A percentile compares a stretch with the other conserved stretches of the same genome.
Conservation (phyloP, 768 basidiomycete genomes). For the Suillus plorans region DNA sequence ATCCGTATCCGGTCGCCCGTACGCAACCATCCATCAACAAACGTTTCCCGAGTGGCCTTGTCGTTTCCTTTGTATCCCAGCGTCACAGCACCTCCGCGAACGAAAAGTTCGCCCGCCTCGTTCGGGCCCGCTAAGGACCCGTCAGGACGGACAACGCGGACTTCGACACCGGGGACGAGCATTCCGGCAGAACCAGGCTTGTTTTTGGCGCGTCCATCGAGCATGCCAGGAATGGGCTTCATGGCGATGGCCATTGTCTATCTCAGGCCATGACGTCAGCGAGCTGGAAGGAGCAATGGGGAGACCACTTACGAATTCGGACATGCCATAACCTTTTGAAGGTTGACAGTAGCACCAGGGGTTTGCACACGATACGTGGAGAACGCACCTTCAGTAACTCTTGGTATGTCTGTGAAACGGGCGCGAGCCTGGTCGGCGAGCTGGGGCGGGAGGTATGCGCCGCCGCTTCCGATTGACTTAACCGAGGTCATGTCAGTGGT, state of each 20-base stretch:
- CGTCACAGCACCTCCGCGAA: slow-evolving; percentile 48
- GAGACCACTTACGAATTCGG: slow-evolving; percentile 47
- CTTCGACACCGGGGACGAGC: slow-evolving; percentile 58
- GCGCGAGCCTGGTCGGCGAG: slow-evolving; percentile 37
- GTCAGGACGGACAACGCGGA: slow-evolving; percentile 50
- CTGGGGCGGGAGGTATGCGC: slow-evolving; percentile 58
- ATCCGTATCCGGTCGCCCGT: slow-evolving; percentile 66
- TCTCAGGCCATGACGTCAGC: background rate
- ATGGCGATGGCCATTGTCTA: slow-evolving; percentile 53
- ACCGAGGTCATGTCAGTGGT: slow-evolving; percentile 51
- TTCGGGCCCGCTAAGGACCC: slow-evolving; percentile 48
- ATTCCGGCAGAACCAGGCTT: slow-evolving; percentile 47
- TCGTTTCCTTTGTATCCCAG: slow-evolving; percentile 69
- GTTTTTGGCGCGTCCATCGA: slow-evolving; percentile 37
- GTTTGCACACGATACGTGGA: background rate
- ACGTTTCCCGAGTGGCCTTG: slow-evolving; percentile 59
- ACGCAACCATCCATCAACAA: slow-evolving; percentile 62
- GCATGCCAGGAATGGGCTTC: slow-evolving; percentile 39
- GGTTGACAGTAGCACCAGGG: background rate
- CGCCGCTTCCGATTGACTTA: slow-evolving; percentile 41
- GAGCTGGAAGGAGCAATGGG: background rate
- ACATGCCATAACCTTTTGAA: slow-evolving; percentile 57
- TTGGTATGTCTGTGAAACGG: slow-evolving; percentile 29
- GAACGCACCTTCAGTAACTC: slow-evolving; percentile 42
- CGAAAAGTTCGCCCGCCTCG: slow-evolving; percentile 62